Evolutionary conservation across 345 rosid genomes (phyloP).

Genomic region (Gossypium thurberi): DNA sequence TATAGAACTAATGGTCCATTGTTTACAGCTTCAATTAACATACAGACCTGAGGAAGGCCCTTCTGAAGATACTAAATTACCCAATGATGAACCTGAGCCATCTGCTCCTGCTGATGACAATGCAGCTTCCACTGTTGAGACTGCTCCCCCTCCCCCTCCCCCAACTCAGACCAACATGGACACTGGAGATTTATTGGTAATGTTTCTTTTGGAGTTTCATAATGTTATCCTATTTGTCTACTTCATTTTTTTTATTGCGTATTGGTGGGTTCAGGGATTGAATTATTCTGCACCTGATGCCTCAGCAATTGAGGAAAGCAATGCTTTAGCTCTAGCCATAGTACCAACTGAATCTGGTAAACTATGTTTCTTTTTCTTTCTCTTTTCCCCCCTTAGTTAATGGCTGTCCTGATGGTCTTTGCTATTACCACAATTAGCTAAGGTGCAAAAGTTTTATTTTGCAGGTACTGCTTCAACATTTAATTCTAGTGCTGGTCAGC

Average conservation of each 20-base stretch:
- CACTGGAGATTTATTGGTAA: constrained; percentile 82
- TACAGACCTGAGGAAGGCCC: constrained; percentile 70
- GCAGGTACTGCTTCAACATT: constrained; percentile 47
- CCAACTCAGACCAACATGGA: constrained; percentile 51
- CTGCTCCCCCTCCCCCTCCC: constrained; percentile 38
- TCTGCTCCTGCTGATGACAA: constrained; percentile 37
- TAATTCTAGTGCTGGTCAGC: constrained; percentile 41
- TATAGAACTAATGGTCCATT: constrained; percentile 6
- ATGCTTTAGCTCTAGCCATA: constrained; percentile 91
- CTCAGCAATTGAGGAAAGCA: constrained; percentile 71
- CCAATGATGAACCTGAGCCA: constrained; percentile 59
- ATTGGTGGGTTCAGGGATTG: constrained; percentile 54
- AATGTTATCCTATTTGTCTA: not conserved
- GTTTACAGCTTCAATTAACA: constrained; percentile 55
- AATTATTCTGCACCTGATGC: constrained; percentile 44
- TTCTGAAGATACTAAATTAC: constrained; percentile 42
- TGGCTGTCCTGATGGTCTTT: not conserved
- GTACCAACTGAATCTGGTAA: constrained; percentile 61
- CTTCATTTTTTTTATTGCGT: not conserved
- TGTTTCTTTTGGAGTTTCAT: not conserved
- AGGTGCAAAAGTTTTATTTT: constrained; percentile 6
- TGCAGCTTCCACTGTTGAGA: constrained; percentile 37
- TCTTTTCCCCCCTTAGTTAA: not conserved
- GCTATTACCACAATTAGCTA: not conserved
- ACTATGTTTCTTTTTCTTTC: not conserved